These are phyloP conservation scores for Leccinum subrobustum DNA, from an alignment of 1,284 basidiomycete species.

Conservation along the genomic window DNA sequence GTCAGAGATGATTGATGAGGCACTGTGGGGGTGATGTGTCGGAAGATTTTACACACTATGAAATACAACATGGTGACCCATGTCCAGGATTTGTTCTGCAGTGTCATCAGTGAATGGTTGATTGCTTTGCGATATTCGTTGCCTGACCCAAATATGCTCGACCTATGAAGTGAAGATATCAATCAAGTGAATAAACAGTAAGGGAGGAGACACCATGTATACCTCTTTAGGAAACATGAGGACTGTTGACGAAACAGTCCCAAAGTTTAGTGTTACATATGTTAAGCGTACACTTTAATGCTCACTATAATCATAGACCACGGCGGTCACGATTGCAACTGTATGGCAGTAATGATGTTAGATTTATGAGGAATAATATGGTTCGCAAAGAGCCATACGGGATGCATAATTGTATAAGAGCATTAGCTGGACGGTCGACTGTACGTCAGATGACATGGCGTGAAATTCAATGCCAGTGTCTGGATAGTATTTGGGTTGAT, in stretches of 20 bases:
- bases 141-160: neutral
- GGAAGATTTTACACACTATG: too few relatives aligned
- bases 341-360: neutral
- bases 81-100: neutral
- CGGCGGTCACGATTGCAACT: neutral
- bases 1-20: too few relatives aligned
- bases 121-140: neutral
- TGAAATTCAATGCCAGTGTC: neutral
- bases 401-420: neutral
- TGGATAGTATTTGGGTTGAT: neutral
- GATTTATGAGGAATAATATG: neutral
- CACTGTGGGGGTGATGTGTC: too few relatives aligned
- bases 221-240: neutral
- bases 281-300: neutral
- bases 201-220: neutral
- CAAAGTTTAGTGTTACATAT: neutral
- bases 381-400: neutral
- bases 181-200: neutral
- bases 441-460: neutral
- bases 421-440: neutral
- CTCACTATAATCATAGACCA: neutral
- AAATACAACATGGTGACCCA: neutral
- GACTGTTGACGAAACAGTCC: neutral
- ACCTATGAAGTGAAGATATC: neutral
- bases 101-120: neutral